Percentiles rank a stretch among this genome's conserved stretches.
These are phyloP conservation scores for Fraxinus ornus DNA, from an alignment of 305 asterid genomes.

Conservation along the genomic window DNA sequence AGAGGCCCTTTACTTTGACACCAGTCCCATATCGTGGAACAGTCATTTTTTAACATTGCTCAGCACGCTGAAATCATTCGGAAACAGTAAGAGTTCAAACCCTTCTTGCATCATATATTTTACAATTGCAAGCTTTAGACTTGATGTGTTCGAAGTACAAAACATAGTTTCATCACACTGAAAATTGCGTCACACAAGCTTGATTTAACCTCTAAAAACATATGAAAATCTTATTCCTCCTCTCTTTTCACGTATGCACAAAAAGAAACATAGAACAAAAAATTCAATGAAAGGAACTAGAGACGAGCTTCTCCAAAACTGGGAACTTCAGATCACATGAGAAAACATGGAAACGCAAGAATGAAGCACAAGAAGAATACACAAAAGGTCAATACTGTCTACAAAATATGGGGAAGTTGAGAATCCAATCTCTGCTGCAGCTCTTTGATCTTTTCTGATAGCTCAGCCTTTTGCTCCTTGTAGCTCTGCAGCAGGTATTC, in stretches of 20 bases:
- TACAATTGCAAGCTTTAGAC: not conserved
- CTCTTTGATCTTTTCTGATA: slow-evolving; percentile 35
- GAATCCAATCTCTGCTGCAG: slow-evolving; percentile 40
- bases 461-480: slow-evolving; percentile 49
- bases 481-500: slow-evolving; percentile 48
- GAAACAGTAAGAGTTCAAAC: not conserved
- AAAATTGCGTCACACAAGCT: not conserved
- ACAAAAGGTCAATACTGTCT: slow-evolving; percentile 20
- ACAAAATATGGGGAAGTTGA: slow-evolving; percentile 44
- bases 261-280: not conserved
- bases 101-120: not conserved
- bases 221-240: not conserved
- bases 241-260: not conserved
- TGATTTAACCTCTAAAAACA: not conserved
- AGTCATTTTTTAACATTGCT: not conserved
- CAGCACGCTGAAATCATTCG: not conserved
- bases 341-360: slow-evolving; percentile 15
- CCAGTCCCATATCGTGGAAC: not conserved
- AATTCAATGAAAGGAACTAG: too few relatives aligned
- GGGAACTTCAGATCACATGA: slow-evolving; percentile 14
- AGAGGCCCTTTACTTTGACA: not conserved
- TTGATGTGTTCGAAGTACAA: not conserved
- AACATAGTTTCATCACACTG: not conserved
- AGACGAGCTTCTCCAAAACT: slow-evolving; percentile 10
- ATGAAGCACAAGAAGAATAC: slow-evolving; percentile 35